Conservation (phyloP, 805 yeast genomes). For the Gaillardinia entomophila region DNA sequence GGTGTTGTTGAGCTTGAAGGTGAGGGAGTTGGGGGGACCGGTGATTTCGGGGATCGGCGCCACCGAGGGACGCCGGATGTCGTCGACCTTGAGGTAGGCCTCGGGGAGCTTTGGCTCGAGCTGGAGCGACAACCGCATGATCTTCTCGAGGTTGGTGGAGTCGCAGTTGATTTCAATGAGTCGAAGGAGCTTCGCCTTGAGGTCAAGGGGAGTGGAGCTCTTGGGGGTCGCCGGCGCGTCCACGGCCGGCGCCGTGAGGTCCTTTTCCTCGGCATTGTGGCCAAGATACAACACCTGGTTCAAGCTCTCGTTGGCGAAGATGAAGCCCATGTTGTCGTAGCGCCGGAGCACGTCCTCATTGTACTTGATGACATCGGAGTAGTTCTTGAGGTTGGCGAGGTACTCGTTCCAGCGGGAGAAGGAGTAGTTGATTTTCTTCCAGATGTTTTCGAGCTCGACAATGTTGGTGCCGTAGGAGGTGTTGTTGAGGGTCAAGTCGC, state of each 20-base stretch:
- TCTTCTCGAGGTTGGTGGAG: conserved; percentile 43
- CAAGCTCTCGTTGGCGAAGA: conserved; percentile 38
- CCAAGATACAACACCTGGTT: conserved; percentile 39
- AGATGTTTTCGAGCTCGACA: conserved; percentile 56
- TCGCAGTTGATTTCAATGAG: conserved; percentile 39
- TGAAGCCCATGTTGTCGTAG: conserved; percentile 37
- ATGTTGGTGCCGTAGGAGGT: conserved; percentile 22
- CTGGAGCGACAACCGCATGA: conserved; percentile 59
- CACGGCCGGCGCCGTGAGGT: conserved; percentile 12
- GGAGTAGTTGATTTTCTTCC: conserved; percentile 64
- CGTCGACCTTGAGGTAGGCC: conserved; percentile 18
- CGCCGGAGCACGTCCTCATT: conserved; percentile 35
- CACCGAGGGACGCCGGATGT: neutral
- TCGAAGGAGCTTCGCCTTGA: conserved; percentile 37
- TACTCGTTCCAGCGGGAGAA: conserved; percentile 82
- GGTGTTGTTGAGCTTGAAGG: conserved; percentile 5
- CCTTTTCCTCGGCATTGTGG: conserved; percentile 22
- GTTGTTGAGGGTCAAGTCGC: conserved; percentile 65
- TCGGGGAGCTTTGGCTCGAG: conserved; percentile 57
- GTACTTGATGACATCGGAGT: conserved; percentile 31
- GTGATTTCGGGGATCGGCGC: conserved; percentile 3
- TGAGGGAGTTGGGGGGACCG: neutral
- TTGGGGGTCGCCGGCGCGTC: conserved; percentile 3
- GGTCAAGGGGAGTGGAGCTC: conserved; percentile 5
- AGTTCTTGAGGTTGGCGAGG: conserved; percentile 43